Evolutionary conservation across 2,329 filamentous ascomycete genomes (phyloP), one percentile per base, ranked within the genome.

Genomic region (Botrytis porri): DNA sequence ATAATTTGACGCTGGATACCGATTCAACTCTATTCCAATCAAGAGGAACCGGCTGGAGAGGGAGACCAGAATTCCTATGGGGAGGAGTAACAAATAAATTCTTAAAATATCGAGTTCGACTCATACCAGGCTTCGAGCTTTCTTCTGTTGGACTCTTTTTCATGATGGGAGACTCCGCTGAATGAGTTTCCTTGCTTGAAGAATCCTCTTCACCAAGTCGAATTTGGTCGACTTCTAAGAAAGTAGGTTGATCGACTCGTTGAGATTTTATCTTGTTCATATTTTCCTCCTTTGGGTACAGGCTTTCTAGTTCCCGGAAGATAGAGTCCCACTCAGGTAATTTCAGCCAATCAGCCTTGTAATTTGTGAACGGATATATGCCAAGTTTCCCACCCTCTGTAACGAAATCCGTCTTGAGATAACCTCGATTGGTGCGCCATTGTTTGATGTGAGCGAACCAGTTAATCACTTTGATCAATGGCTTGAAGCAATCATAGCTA

Each of bases 191-290:
- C 16, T 29, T 9, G n/a, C 7, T 29, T 32, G 51, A 18, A 14
- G 1, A 16, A 8, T 57, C 51, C 0, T 29, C 2, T 57, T 6
- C n/a, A 9, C 14, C n/a, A 1, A 57, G 0, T 29, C 3, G n/a
- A 0, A 32, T 0, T 8, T 57, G n/a, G 3, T 29, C 51, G n/a
- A 18, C 6, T 57, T 57, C 14, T 18, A 57, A 57, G n/a, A 9
- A 57, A 57, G 16, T 18, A 57, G 51, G 14, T 57, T 57, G 51
- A 29, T 57, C 51, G n/a, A 32, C n/a, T 54, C 51, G 51, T 29
- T 18, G 51, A 57, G 29, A 8, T 57, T 57, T 57, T 32, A 29
- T 18, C 51, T 57, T 57, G 51, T 57, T 57, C 51, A 57, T 57
- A 29, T 57, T 29, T 57, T 57, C n/a, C 51, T 57, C 51, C 51